These are phyloP conservation scores for Gamarada debralockiae DNA, from an alignment of 495 filamentous ascomycete species.

Conservation along the genomic window DNA sequence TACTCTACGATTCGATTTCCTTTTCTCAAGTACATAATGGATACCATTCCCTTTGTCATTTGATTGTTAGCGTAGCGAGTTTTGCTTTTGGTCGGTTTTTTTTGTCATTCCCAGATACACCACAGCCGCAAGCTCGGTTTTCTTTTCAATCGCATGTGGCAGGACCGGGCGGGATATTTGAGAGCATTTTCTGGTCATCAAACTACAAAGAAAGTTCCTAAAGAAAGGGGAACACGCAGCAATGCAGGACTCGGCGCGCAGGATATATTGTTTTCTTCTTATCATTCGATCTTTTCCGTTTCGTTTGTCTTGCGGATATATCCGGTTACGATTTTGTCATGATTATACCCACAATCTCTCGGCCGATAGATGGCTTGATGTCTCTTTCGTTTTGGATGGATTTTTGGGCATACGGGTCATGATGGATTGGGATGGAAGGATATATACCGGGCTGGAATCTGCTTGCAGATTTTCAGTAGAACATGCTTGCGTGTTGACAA, in stretches of 20 bases:
- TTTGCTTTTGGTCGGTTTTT: constrained; percentile 17
- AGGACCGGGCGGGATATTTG: constrained; percentile 23
- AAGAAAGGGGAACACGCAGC: constrained; percentile 26
- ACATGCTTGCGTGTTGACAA: constrained; percentile 25
- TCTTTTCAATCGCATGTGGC: constrained; percentile 21
- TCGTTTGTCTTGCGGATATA: constrained; percentile 23
- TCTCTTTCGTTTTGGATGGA: constrained; percentile 22
- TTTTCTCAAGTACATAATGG: constrained; percentile 27
- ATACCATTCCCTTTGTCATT: constrained; percentile 25
- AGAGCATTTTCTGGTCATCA: constrained; percentile 21
- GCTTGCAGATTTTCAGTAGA: constrained; percentile 19
- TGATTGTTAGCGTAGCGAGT: constrained; percentile 26
- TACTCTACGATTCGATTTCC: constrained; percentile 12
- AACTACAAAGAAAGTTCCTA: constrained; percentile 22
- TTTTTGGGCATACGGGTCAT: neutral
- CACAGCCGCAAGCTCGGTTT: constrained; percentile 27
- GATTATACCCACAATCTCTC: constrained; percentile 8
- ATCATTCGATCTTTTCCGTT: constrained; percentile 19
- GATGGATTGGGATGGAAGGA: constrained; percentile 12
- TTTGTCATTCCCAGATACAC: constrained; percentile 14
- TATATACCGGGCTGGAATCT: constrained; percentile 25
- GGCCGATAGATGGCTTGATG: constrained; percentile 24
- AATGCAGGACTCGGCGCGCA: constrained; percentile 29
- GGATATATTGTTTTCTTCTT: constrained; percentile 21
- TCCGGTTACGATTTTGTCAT: constrained; percentile 17